Conservation (phyloP, 2,329 filamentous ascomycete genomes). For the Shiraia sp. region DNA sequence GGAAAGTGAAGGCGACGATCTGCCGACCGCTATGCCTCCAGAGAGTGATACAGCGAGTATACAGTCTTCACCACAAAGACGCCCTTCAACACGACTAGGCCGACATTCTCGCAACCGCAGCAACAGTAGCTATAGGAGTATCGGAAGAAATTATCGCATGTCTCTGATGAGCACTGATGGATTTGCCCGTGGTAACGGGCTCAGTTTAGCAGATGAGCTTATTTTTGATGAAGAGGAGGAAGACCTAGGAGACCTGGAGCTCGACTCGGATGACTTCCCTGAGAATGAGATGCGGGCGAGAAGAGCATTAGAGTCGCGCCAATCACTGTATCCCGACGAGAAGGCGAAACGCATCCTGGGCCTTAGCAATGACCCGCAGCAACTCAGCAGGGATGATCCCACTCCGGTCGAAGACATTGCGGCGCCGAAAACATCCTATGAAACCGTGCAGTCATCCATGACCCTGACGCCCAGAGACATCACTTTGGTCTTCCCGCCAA, state of each 20-base stretch:
- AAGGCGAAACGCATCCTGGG: conserved; percentile 53
- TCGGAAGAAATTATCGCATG: conserved; percentile 66
- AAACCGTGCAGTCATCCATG: conserved; percentile 24
- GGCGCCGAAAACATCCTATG: conserved; percentile 24
- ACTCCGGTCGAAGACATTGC: conserved; percentile 26
- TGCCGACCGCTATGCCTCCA: conserved; percentile 55
- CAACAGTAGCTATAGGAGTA: conserved; percentile 55
- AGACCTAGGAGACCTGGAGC: conserved; percentile 56
- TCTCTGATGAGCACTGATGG: conserved; percentile 65
- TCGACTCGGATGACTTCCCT: conserved; percentile 67
- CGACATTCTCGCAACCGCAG: conserved; percentile 63
- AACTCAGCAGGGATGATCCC: conserved; percentile 26
- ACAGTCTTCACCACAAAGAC: conserved; percentile 60
- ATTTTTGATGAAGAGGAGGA: conserved; percentile 80
- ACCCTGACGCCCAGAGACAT: conserved; percentile 31
- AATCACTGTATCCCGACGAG: conserved; percentile 47
- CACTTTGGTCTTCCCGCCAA: conserved; percentile 37
- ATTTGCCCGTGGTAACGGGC: conserved; percentile 62
- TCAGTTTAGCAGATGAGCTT: conserved; percentile 89
- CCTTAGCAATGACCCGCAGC: conserved; percentile 38
- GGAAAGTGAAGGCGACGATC: conserved; percentile 66
- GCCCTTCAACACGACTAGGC: conserved; percentile 49
- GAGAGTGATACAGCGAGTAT: conserved; percentile 73
- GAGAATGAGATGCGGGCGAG: conserved; percentile 48
- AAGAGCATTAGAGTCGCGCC: conserved; percentile 46